Percentiles rank a stretch among this genome's conserved stretches.
phyloP scores from a whole-genome alignment of 805 yeast genomes.

The Candida michaelii region DNA sequence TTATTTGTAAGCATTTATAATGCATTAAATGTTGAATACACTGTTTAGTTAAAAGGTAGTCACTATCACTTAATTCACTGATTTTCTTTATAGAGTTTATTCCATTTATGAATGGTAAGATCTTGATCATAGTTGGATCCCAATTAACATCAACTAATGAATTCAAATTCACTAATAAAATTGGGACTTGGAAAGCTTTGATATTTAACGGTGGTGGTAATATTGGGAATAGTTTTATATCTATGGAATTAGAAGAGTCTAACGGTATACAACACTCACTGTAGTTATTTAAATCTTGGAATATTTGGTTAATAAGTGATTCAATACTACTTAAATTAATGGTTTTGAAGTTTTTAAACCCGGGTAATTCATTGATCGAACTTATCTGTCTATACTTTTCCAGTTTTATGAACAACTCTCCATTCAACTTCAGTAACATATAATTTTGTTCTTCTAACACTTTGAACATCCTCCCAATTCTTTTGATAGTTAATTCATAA shows the following conservation, averaged over 20 bases:
- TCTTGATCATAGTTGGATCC: conserved; percentile 95
- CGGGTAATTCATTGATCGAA: conserved; percentile 25
- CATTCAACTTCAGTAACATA: conserved; percentile 56
- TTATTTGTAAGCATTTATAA: conserved; percentile 77
- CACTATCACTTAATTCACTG: conserved; percentile 77
- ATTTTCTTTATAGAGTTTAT: conserved; percentile 78
- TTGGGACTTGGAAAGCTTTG: conserved; percentile 84
- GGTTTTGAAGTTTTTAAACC: conserved; percentile 33
- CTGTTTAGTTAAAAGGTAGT: conserved; percentile 71
- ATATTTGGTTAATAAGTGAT: conserved; percentile 83
- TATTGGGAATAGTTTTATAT: conserved; percentile 92
- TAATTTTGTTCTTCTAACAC: conserved; percentile 89
- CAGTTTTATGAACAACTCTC: conserved; percentile 40
- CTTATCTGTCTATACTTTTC: conserved; percentile 14
- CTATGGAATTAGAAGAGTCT: conserved; percentile 84
- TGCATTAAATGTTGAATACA: conserved; percentile 91
- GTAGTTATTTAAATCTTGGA: conserved; percentile 89
- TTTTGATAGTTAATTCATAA: conserved; percentile 78
- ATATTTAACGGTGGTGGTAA: conserved; percentile 76
- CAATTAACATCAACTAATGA: conserved; percentile 83
- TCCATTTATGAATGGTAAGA: conserved; percentile 85
- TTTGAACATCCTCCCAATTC: conserved; percentile 85
- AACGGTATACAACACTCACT: conserved; percentile 95
- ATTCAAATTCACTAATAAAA: conserved; percentile 76
- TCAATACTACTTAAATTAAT: conserved; percentile 51